Evolutionary conservation across 1,139 yeast genomes (phyloP).

Genomic region (Wickerhamomyces sp.): DNA sequence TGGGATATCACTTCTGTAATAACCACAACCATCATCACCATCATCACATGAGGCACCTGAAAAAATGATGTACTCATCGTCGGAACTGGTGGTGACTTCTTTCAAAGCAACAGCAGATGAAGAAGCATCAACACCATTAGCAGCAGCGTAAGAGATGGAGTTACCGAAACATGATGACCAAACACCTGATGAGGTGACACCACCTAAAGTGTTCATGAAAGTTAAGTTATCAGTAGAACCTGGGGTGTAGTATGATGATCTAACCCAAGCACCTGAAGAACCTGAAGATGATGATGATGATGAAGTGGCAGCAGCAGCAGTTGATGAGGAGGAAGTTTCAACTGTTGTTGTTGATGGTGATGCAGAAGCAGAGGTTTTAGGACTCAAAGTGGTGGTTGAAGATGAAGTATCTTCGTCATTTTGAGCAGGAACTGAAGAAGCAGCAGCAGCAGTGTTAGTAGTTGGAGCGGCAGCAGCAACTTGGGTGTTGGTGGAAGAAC

Average conservation of each 20-base stretch:
- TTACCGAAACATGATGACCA: conserved; percentile 84
- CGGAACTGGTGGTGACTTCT: conserved; percentile 61
- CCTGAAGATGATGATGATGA: conserved; percentile 29
- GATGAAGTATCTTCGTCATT: neutral
- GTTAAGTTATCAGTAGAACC: conserved; percentile 65
- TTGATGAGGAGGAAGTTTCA: neutral
- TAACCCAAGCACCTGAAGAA: conserved; percentile 59
- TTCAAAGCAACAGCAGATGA: conserved; percentile 54
- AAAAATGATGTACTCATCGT: conserved; percentile 75
- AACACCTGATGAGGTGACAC: conserved; percentile 67
- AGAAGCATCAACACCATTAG: conserved; percentile 70
- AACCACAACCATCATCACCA: conserved; percentile 65
- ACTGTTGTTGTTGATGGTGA: conserved; percentile 5
- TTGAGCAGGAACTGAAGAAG: conserved; percentile 5
- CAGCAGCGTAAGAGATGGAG: conserved; percentile 74
- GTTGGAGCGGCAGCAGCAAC: conserved; percentile 11
- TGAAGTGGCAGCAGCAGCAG: conserved; percentile 19
- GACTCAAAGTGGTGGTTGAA: conserved; percentile 17
- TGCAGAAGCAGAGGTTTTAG: conserved; percentile 19
- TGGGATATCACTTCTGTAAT: conserved; percentile 78
- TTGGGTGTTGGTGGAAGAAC: conserved; percentile 1
- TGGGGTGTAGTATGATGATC: conserved; percentile 68
- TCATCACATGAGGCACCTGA: conserved; percentile 61
- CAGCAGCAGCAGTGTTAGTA: conserved; percentile 20
- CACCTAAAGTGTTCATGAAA: conserved; percentile 81